Evolutionary conservation across 768 basidiomycete species (phyloP), one percentile per base, ranked within the genome.

Genomic region (Suillus tomentosus): DNA sequence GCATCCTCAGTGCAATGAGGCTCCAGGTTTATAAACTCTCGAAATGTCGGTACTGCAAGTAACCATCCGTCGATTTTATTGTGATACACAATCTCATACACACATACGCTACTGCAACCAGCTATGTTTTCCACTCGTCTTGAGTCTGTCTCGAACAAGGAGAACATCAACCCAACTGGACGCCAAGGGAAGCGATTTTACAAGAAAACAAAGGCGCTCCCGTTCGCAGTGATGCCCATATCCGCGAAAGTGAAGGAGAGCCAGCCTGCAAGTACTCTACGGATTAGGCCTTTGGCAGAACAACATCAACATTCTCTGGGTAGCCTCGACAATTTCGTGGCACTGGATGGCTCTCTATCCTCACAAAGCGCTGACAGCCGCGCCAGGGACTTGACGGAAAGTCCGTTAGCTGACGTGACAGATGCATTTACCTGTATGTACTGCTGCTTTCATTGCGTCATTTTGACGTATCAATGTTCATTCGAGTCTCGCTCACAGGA

Each of bases 321-420:
- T 40, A 19, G 15, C 39, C 8, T 19, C 17, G 17, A 17, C 10
- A 13, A 7, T 17, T 13, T 17, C 1, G 17, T 11, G 57, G 27
- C 17, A 10, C 31, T n/a, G 17, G 40, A 42, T 31, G 57, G 27
- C 17, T 9, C 24, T 13, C 24, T 43, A 10, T 39, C 14, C n/a
- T 15, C 36, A 37, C 62, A 37, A 48, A 50, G 50, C 3, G 64
- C 63, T 15, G 36, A 65, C 36, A 15, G 40, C 5, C 40, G 64
- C 6, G 65, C 65, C 5, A 65, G 48, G 64, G 65, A 65, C 39
- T 57, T 65, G 31, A 65, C 65, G 22, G 65, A 65, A 37, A 65
- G 54, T 39, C 65, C 65, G 27, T 56, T 65, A 14, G 64, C 55
- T 31, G 65, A 65, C 37, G 45, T 65, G 24, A 56, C 65, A 24